Evolutionary conservation across 345 rosid genomes (phyloP).

Genomic region (Heritiera fomes): DNA sequence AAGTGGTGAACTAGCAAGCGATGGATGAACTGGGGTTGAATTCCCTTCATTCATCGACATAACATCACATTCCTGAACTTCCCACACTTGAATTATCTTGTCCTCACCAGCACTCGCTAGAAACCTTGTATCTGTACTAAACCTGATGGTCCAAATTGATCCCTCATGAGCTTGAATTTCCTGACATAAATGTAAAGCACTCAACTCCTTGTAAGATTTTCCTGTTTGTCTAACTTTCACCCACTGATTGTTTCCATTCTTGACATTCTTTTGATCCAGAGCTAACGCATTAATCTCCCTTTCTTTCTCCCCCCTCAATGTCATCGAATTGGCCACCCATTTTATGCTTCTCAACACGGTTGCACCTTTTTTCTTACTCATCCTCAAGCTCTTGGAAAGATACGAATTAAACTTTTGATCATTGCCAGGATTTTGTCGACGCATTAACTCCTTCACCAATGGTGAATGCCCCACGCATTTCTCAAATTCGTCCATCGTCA

Average conservation of each 20-base stretch:
- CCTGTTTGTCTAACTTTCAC: conserved; percentile 77
- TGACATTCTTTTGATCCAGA: conserved; percentile 35
- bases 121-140: conserved; percentile 54
- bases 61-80: conserved; percentile 83
- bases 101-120: conserved; percentile 93
- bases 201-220: conserved; percentile 76
- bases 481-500: conserved; percentile 92
- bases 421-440: conserved; percentile 43
- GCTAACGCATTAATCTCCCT: conserved; percentile 29
- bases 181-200: conserved; percentile 83
- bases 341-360: conserved; percentile 81
- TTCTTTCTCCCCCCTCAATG: conserved; percentile 52
- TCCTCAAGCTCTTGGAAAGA: conserved; percentile 70
- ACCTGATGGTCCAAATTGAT: conserved; percentile 86
- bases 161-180: conserved; percentile 95
- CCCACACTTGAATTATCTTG: conserved; percentile 72
- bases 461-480: conserved; percentile 78
- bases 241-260: conserved; percentile 57
- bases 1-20: conserved; percentile 27
- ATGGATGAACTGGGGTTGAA: conserved; percentile 44
- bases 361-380: conserved; percentile 79
- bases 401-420: conserved; percentile 52
- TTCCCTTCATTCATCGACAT: conserved; percentile 68
- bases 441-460: conserved; percentile 84
- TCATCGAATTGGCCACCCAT: conserved; percentile 75